These are phyloP conservation scores for Rhodocollybia butyracea DNA, from an alignment of 768 basidiomycete species.

Conservation along the genomic window DNA sequence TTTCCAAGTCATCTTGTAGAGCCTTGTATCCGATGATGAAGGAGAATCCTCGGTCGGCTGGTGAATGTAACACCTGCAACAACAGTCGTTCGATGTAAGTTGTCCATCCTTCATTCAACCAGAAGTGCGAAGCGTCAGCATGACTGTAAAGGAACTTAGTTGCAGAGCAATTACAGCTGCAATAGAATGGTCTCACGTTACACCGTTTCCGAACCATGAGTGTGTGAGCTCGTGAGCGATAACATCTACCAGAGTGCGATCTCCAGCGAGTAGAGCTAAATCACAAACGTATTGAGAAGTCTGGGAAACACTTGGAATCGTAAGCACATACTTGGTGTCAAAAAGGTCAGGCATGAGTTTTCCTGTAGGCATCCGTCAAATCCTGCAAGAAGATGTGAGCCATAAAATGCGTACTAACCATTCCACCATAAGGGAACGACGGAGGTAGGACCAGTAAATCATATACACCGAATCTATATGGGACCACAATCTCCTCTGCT, in stretches of 20 bases:
- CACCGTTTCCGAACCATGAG: constrained; percentile 91
- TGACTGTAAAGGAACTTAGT: constrained; percentile 36
- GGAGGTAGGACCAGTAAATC: constrained; percentile 88
- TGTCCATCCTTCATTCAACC: constrained; percentile 94
- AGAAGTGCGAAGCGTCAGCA: constrained; percentile 75
- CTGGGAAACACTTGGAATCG: neutral
- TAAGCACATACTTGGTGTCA: constrained; percentile 69
- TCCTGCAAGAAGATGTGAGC: neutral
- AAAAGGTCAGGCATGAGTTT: constrained; percentile 85
- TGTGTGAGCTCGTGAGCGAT: constrained; percentile 86
- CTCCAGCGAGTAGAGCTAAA: constrained; percentile 79
- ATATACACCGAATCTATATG: constrained; percentile 85
- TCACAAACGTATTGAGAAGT: neutral
- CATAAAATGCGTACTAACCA: constrained; percentile 42
- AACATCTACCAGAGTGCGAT: constrained; percentile 83
- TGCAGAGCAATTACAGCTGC: neutral
- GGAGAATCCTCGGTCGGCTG: constrained; percentile 75
- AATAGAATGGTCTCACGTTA: constrained; percentile 47
- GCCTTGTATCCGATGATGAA: constrained; percentile 74
- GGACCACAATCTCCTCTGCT: constrained; percentile 70
- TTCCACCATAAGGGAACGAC: constrained; percentile 91
- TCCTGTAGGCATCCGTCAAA: constrained; percentile 45
- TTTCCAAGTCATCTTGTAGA: constrained; percentile 66
- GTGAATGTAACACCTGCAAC: constrained; percentile 63
- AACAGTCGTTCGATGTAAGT: constrained; percentile 89